A percentile compares a stretch with the other conserved stretches of the same genome.
These are phyloP conservation scores for Cryptosporidium parvum DNA, from an alignment of 169 alveolate species.

Conservation along the genomic window DNA sequence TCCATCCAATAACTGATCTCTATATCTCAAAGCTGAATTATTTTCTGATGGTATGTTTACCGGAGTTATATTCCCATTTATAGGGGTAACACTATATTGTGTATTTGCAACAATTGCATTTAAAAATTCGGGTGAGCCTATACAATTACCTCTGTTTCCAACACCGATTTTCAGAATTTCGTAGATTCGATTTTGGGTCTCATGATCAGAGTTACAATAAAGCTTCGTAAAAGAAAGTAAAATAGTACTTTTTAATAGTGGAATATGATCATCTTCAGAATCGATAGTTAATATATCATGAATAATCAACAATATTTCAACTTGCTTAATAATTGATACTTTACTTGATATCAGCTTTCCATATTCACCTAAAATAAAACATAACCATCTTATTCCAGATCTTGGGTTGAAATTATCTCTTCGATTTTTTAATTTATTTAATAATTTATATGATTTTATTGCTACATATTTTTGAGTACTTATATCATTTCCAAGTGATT, in stretches of 20 bases:
- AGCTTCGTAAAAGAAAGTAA: constrained; percentile 61
- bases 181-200: constrained; percentile 44
- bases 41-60: neutral
- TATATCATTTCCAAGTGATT: neutral
- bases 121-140: constrained; percentile 29
- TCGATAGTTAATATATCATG: constrained; percentile 12
- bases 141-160: constrained; percentile 29
- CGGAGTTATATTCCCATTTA: neutral
- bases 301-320: constrained; percentile 24
- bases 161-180: constrained; percentile 46
- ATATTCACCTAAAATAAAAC: constrained; percentile 61
- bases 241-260: constrained; percentile 44
- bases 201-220: constrained; percentile 43
- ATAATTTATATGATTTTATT: constrained; percentile 24
- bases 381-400: constrained; percentile 67
- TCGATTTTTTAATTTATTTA: constrained; percentile 8
- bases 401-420: neutral
- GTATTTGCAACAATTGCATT: constrained; percentile 28
- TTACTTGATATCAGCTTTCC: constrained; percentile 45
- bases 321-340: constrained; percentile 34
- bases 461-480: constrained; percentile 21
- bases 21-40: neutral
- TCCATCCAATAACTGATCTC: neutral
- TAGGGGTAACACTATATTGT: constrained; percentile 30
- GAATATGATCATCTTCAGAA: constrained; percentile 23